Evolutionary conservation across 2,329 filamentous ascomycete species (phyloP).

Genomic region (Neofusicoccum sp.): DNA sequence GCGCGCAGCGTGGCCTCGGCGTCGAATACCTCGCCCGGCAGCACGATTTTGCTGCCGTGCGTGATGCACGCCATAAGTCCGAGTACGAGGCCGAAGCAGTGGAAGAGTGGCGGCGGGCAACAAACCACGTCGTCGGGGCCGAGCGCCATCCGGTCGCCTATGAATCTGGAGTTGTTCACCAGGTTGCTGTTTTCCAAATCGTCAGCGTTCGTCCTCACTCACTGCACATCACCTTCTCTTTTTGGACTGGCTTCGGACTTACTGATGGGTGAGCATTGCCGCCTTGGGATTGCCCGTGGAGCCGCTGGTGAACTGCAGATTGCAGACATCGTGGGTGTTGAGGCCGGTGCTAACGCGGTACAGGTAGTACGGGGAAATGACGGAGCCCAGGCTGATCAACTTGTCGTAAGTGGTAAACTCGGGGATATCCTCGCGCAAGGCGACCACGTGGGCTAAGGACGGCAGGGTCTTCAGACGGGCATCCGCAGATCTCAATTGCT

Average conservation of each 20-base stretch:
- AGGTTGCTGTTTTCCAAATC: slow-evolving; percentile 34
- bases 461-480: slow-evolving; percentile 30
- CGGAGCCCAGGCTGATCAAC: slow-evolving; percentile 47
- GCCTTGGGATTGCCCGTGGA: slow-evolving; percentile 43
- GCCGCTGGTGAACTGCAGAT: slow-evolving; percentile 43
- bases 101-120: slow-evolving; percentile 82
- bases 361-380: slow-evolving; percentile 28
- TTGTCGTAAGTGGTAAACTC: slow-evolving; percentile 63
- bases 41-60: slow-evolving; percentile 75
- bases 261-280: slow-evolving; percentile 44
- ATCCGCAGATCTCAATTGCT: slow-evolving; percentile 31
- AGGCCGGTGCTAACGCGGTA: slow-evolving; percentile 17
- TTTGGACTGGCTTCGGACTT: slow-evolving; percentile 1
- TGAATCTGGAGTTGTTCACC: slow-evolving; percentile 45
- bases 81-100: slow-evolving; percentile 81
- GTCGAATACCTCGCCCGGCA: slow-evolving; percentile 75
- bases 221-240: neutral
- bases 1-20: slow-evolving; percentile 66
- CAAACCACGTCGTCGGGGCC: slow-evolving; percentile 67
- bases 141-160: slow-evolving; percentile 72
- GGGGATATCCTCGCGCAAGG: slow-evolving; percentile 33
- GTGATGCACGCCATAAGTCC: slow-evolving; percentile 73
- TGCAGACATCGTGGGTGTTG: slow-evolving; percentile 31
- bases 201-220: neutral
- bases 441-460: slow-evolving; percentile 28